Base-by-base conservation (phyloP, 495 filamentous ascomycete genomes). In the Hypoxylon cercidicola region DNA sequence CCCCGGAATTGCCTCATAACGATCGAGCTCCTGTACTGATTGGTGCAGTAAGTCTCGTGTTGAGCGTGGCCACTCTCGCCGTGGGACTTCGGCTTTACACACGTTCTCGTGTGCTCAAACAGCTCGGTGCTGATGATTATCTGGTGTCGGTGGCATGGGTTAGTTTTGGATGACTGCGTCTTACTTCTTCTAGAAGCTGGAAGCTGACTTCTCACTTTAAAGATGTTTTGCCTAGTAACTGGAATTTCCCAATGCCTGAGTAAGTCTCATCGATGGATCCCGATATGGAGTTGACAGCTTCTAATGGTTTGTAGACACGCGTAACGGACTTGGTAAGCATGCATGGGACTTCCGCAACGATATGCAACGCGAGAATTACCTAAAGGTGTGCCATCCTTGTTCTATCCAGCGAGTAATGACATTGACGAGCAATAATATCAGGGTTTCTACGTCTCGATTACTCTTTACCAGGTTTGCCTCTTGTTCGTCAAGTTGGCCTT, bases 41-140 rank as follows among this genome's bases (percentile, higher is more conserved):
- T 43, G 58, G 57, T 34, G 62, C 47, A 28, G 66, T 68, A 32
- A 64, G 62, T 54, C 40, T 69, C 10, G 73, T 75, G 11, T 69
- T 71, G 19, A 62, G 57, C 3, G 51, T 79, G 11, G 77, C 78
- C 45, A 72, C 69, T 25, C 59, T 66, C 2, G 62, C 72, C 4
- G 75, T 82, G 1, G 58, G 60, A 11, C 61, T 80, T 28, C 72
- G 80, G 45, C 61, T 73, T 16, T 81, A 82, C 54, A 71, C 75
- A 40, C 74, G 80, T 37, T 69, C 67, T 16, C 47, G 68, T 49
- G 59, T 81, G 34, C 70, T 81, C 23, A 75, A 71, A 35, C 75
- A 75, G 50, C 74, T 81, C 54, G 80, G 80, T n/a, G 13, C 66
- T 6, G 80, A 82, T 48, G 80, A 82, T 53, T 76, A 66, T 40